Percentiles rank a stretch among this genome's conserved stretches.
phyloP scores from a whole-genome alignment of 2,329 filamentous ascomycete genomes.

The Ophiostoma sp. region DNA sequence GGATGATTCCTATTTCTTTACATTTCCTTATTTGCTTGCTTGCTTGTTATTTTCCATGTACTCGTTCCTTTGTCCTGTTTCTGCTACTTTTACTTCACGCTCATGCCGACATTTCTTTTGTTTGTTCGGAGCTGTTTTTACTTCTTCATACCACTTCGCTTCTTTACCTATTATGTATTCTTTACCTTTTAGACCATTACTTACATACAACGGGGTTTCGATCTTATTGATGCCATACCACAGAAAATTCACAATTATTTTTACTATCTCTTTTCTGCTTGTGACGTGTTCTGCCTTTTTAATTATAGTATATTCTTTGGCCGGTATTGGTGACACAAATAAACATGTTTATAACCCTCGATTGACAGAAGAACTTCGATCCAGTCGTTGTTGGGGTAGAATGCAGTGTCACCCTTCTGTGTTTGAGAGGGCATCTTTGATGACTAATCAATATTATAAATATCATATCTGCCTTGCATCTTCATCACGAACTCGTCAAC shows the following conservation, averaged over 20 bases:
- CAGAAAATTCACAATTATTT: conserved; percentile 3
- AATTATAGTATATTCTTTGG: not conserved
- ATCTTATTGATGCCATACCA: not conserved
- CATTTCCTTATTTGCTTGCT: not conserved
- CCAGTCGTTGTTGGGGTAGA: not conserved
- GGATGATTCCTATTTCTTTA: conserved; percentile 9
- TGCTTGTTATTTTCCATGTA: not conserved
- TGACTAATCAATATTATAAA: not conserved
- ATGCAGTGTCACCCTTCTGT: not conserved
- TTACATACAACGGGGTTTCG: not conserved
- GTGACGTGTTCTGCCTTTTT: not conserved
- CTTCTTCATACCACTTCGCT: conserved; percentile 16
- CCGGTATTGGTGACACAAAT: not conserved
- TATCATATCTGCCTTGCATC: not conserved
- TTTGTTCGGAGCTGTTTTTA: not conserved
- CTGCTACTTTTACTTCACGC: not conserved
- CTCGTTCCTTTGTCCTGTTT: not conserved
- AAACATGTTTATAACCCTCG: not conserved
- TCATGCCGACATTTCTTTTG: conserved; percentile 16
- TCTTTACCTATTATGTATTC: conserved; percentile 17
- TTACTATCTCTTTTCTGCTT: not conserved
- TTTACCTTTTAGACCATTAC: conserved; percentile 14
- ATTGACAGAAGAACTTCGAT: not conserved
- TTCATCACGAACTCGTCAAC: not conserved
- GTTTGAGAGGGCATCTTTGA: not conserved